phyloP scores from a whole-genome alignment of 495 filamentous ascomycete genomes.

The Copromyces sp. region DNA sequence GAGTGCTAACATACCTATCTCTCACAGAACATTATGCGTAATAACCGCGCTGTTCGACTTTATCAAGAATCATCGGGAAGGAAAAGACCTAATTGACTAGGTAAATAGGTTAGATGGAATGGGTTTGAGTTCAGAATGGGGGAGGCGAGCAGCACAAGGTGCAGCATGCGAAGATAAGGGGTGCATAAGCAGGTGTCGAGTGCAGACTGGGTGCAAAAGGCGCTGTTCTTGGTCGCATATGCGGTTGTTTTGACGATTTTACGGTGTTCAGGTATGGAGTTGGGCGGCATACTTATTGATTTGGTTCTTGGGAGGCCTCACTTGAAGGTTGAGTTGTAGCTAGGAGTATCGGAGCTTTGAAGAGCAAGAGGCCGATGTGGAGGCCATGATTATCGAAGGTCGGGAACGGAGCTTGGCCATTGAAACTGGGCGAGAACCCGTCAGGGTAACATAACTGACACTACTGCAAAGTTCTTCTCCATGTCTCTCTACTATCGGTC shows the following conservation, averaged over 20 bases:
- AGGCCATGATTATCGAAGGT: background rate
- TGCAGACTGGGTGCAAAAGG: background rate
- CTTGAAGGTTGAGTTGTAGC: background rate
- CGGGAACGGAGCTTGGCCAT: background rate
- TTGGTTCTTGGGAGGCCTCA: background rate
- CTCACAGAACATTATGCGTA: slow-evolving; percentile 12
- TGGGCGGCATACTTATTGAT: background rate
- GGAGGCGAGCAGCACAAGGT: background rate
- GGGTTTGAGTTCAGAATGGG: background rate
- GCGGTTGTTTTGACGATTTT: background rate
- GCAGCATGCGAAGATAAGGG: background rate
- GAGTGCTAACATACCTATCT: background rate
- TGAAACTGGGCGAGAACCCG: background rate
- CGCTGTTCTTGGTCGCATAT: background rate
- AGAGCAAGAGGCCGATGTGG: background rate
- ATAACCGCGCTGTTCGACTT: slow-evolving; percentile 16
- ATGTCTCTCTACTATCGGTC: background rate
- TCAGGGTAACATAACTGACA: background rate
- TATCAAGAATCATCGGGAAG: slow-evolving; percentile 22
- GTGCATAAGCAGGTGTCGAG: background rate
- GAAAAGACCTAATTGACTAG: slow-evolving; percentile 21
- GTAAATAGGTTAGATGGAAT: background rate
- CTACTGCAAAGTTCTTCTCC: background rate
- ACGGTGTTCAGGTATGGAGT: background rate
- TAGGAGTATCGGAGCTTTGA: background rate